Evolutionary conservation across 2,329 filamentous ascomycete genomes (phyloP), one percentile per base, ranked within the genome.

Genomic region (Nemania sp.): DNA sequence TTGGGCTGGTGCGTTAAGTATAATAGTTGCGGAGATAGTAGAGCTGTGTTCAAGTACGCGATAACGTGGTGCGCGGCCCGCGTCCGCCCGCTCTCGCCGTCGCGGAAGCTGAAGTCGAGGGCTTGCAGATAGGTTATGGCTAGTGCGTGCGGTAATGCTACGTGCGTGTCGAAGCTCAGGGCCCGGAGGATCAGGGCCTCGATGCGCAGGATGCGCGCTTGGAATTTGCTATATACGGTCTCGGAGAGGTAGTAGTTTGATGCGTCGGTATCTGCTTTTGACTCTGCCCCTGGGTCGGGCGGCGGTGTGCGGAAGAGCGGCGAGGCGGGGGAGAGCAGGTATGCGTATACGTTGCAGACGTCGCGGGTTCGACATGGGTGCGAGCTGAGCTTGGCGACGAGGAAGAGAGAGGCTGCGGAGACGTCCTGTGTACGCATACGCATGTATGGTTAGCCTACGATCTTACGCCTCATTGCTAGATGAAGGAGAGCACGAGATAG

Each of bases 91-190:
- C 70, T 66, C 6, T 66, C 70, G 36, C 71, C 67, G 9, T n/a
- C n/a, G n/a, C n/a, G n/a, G n/a, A n/a, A n/a, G n/a, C 68, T 64
- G 42, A 89, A 86, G 54, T 91, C 90, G 15, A 99, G 82, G 0
- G 92, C 88, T 73, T 97, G 93, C 1, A 97, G 82, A 69, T 97
- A 99, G 5, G 92, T 97, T 53, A 97, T 82, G 54, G 90, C 90
- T 12, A 97, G 82, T 0, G 89, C 82, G 67, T 97, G 90, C 0
- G 94, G 94, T 0, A 97, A 80, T 1, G 90, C 85, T 9, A 95
- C 90, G 62, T 94, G 90, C 1, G 87, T 89, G 65, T 95, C 83
- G 71, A 96, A 97, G 12, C 86, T 86, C 0, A 97, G 77, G 0
- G 84, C 79, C 56, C 84, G 84, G 1, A 97, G 80, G 15, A 97